Percentiles rank a stretch among this genome's conserved stretches.
These are phyloP conservation scores for Mycena polygramma DNA, from an alignment of 768 basidiomycete genomes.

Conservation along the genomic window DNA sequence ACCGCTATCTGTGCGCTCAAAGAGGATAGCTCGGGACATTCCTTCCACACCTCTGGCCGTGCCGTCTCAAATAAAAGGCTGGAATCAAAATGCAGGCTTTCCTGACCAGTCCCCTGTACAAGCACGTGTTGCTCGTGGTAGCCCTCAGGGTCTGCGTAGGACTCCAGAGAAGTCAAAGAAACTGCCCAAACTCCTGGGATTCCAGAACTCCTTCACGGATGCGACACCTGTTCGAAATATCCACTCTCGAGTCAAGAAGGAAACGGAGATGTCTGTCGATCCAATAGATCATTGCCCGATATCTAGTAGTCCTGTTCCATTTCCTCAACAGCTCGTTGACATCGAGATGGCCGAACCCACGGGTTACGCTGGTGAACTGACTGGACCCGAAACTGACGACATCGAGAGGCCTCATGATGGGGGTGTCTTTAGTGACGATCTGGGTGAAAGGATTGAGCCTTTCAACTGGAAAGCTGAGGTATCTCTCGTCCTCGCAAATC, in stretches of 20 bases:
- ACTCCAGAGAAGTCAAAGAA: slow-evolving; percentile 53
- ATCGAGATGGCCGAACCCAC: slow-evolving; percentile 40
- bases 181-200: slow-evolving; percentile 59
- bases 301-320: slow-evolving; percentile 42
- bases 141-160: slow-evolving; percentile 40
- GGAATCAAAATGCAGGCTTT: slow-evolving; percentile 43
- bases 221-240: slow-evolving; percentile 51
- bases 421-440: slow-evolving; percentile 45
- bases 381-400: background rate
- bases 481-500: slow-evolving; percentile 28
- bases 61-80: slow-evolving; percentile 55
- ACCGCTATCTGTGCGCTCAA: slow-evolving; percentile 59
- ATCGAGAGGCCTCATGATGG: slow-evolving; percentile 35
- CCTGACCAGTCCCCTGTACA: slow-evolving; percentile 51
- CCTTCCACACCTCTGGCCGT: slow-evolving; percentile 56
- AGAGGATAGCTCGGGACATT: slow-evolving; percentile 50
- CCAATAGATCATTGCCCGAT: slow-evolving; percentile 20
- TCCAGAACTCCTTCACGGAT: slow-evolving; percentile 66
- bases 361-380: slow-evolving; percentile 21
- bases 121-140: slow-evolving; percentile 39
- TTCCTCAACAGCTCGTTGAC: slow-evolving; percentile 25
- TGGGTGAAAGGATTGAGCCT: slow-evolving; percentile 50
- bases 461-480: slow-evolving; percentile 73
- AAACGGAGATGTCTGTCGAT: slow-evolving; percentile 15
- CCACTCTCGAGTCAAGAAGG: slow-evolving; percentile 33